A percentile compares a stretch with the other conserved stretches of the same genome.
These are phyloP conservation scores for Phylloporus scabripes DNA, from an alignment of 768 basidiomycete species.

Conservation along the genomic window DNA sequence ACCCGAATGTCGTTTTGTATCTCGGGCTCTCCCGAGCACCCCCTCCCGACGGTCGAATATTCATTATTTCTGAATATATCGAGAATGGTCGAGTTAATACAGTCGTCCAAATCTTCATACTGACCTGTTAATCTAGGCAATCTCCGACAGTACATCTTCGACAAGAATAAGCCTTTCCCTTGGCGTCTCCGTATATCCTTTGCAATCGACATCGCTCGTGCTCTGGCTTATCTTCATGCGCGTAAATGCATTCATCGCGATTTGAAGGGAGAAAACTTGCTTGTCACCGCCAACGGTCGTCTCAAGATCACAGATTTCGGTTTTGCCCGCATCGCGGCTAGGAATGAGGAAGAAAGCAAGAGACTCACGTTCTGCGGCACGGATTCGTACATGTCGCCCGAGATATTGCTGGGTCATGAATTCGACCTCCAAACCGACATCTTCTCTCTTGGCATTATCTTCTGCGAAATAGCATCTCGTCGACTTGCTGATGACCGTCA, in stretches of 20 bases:
- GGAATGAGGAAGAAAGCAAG: slow-evolving; percentile 85
- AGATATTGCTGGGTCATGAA: slow-evolving; percentile 85
- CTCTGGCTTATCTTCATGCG: slow-evolving; percentile 96
- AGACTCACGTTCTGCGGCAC: slow-evolving; percentile 86
- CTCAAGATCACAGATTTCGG: slow-evolving; percentile 99
- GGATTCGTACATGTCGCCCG: slow-evolving; percentile 95
- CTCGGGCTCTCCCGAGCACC: slow-evolving; percentile 84
- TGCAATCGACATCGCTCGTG: slow-evolving; percentile 89
- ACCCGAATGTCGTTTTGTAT: slow-evolving; percentile 91
- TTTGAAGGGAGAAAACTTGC: slow-evolving; percentile 94
- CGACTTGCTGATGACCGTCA: slow-evolving; percentile 77
- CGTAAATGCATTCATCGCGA: slow-evolving; percentile 87
- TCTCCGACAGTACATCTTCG: slow-evolving; percentile 84
- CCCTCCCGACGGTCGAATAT: slow-evolving; percentile 75
- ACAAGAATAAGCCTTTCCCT: slow-evolving; percentile 77
- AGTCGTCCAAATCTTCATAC: neutral
- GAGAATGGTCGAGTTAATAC: slow-evolving; percentile 53
- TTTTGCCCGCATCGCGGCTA: slow-evolving; percentile 89
- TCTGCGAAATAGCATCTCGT: slow-evolving; percentile 85
- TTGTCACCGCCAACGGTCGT: slow-evolving; percentile 91
- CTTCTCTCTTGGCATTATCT: slow-evolving; percentile 88
- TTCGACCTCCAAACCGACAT: slow-evolving; percentile 94
- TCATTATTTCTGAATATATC: slow-evolving; percentile 93
- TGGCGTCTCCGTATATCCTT: slow-evolving; percentile 94
- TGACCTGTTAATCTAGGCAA: slow-evolving; percentile 41